These are phyloP conservation scores for Zygoascus hellenicus DNA, from an alignment of 1,139 yeast genomes.

Conservation along the genomic window DNA sequence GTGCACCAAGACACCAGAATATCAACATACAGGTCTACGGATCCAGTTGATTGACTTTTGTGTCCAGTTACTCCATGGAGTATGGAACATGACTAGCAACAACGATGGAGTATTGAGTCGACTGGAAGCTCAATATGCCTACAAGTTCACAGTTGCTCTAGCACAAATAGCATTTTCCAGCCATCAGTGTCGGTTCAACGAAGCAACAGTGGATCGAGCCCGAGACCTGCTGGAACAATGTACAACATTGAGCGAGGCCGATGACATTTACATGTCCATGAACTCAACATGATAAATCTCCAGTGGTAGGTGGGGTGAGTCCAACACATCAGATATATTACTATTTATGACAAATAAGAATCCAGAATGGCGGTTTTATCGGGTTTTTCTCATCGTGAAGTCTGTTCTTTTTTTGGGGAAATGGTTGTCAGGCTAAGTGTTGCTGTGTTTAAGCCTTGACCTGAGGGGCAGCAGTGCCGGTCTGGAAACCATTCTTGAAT, in stretches of 20 bases:
- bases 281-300: constrained; percentile 6
- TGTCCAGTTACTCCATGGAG: constrained; percentile 21
- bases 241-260: constrained; percentile 75
- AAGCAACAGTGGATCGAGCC: constrained; percentile 60
- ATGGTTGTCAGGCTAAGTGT: not conserved
- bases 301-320: too few species aligned
- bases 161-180: constrained; percentile 48
- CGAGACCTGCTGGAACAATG: constrained; percentile 65
- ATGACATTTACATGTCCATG: constrained; percentile 48
- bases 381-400: not conserved
- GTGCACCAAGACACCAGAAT: not conserved
- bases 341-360: constrained; percentile 8
- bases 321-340: constrained; percentile 7
- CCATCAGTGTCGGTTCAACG: constrained; percentile 39
- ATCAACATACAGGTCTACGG: not conserved
- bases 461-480: constrained; percentile 35
- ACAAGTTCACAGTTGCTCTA: constrained; percentile 47
- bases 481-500: constrained; percentile 98
- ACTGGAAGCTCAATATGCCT: constrained; percentile 25
- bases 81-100: constrained; percentile 21
- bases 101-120: constrained; percentile 10
- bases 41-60: constrained; percentile 19
- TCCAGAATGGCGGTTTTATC: not conserved
- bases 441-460: constrained; percentile 8
- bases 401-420: not conserved